These are phyloP conservation scores for Calonectria ilicicola DNA, from an alignment of 2,329 filamentous ascomycete genomes.

Conservation along the genomic window DNA sequence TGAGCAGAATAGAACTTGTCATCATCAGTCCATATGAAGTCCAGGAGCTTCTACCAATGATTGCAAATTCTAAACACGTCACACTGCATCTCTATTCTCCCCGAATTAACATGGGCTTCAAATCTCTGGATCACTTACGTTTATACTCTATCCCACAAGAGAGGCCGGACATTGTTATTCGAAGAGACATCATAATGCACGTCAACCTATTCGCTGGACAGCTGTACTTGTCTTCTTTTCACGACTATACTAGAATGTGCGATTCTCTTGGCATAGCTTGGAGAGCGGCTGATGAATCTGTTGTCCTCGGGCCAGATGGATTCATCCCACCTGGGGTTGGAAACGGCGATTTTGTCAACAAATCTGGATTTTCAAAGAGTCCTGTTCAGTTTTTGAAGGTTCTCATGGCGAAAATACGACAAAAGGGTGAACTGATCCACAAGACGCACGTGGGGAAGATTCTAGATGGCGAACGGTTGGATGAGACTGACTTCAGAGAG, in stretches of 20 bases:
- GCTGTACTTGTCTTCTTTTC: slow-evolving; percentile 67
- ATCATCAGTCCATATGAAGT: slow-evolving; percentile 72
- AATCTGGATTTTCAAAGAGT: slow-evolving; percentile 45
- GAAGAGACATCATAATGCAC: slow-evolving; percentile 51
- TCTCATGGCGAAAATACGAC: slow-evolving; percentile 51
- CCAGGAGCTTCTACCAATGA: slow-evolving; percentile 57
- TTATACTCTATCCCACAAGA: slow-evolving; percentile 33
- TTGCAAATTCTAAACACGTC: slow-evolving; percentile 51
- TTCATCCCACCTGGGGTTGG: slow-evolving; percentile 45
- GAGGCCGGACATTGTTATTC: fast-evolving
- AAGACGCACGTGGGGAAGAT: slow-evolving; percentile 57
- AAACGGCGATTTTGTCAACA: slow-evolving; percentile 20
- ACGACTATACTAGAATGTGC: slow-evolving; percentile 67
- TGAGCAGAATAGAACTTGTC: neutral
- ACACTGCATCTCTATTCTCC: slow-evolving; percentile 65
- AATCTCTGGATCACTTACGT: slow-evolving; percentile 26
- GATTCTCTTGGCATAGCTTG: slow-evolving; percentile 62
- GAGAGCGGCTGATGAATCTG: slow-evolving; percentile 45
- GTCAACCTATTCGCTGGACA: slow-evolving; percentile 78
- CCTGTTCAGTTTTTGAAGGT: slow-evolving; percentile 53
- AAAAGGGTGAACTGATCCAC: slow-evolving; percentile 51
- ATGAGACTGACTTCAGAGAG: neutral
- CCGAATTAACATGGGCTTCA: slow-evolving; percentile 48
- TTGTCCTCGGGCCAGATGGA: slow-evolving; percentile 39
- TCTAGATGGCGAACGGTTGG: slow-evolving; percentile 42